Evolutionary conservation across 2,329 filamentous ascomycete genomes (phyloP), one percentile per base, ranked within the genome.

Genomic region (Phaeophleospora eucalypticola): DNA sequence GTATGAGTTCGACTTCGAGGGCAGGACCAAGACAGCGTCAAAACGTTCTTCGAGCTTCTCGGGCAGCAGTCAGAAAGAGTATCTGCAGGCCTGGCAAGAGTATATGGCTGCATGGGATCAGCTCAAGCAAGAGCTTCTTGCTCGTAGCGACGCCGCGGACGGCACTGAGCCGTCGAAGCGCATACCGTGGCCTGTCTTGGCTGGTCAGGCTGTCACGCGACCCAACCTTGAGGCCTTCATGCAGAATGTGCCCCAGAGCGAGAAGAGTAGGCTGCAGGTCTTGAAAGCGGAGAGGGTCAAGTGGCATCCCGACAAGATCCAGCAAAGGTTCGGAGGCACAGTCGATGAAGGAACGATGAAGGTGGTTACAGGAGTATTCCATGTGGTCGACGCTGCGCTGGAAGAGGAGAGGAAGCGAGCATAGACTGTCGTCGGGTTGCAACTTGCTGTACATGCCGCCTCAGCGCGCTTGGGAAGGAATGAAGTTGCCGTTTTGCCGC

Each of bases 251-350:
- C 74, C 74, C 6, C 43, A 39, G 4, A 50, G 52, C 6, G 57
- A 46, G 1, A 51, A 49, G 16, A 42, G 45, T 2, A 50, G 79
- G 16, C 44, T 69, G 12, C 71, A 76, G 36, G 65, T 78, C 4
- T 73, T 97, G 43, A 95, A 95, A 68, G 73, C 81, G 4, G 93
- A 98, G 72, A 81, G 93, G 42, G 83, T 97, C 15, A 78, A 89
- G 14, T 98, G 93, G 93, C 93, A 98, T 72, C 93, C 93, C 3
- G 93, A 98, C 70, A 98, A 97, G 74, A 86, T 97, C 46, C 89
- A 96, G 72, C 93, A 96, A 70, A 81, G 83, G 43, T 83, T 95
- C 50, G 87, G 89, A 2, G 81, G 79, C 0, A 74, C 76, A 12
- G 81, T 95, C 40, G 84, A 90, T 39, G 76, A 81, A 18, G 77